phyloP scores from a whole-genome alignment of 1,284 basidiomycete genomes.

The Ceratorhiza oryzae-sativae region DNA sequence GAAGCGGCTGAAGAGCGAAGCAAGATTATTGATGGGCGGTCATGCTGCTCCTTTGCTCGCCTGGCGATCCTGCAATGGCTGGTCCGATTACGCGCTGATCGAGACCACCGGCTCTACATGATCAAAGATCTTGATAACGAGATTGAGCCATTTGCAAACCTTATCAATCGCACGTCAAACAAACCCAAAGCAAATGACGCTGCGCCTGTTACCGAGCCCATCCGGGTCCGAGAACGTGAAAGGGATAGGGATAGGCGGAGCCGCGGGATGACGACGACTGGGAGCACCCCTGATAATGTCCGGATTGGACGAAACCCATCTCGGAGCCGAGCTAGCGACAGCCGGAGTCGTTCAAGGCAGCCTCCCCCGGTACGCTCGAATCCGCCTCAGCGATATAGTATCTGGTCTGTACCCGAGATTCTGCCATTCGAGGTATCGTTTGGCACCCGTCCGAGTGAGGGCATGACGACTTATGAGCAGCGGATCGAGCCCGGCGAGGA shows the following conservation, averaged over 20 bases:
- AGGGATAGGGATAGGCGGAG: slow-evolving; percentile 44
- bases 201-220: slow-evolving; percentile 1
- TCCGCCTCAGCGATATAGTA: slow-evolving; percentile 52
- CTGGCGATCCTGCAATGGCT: slow-evolving; percentile 86
- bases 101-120: slow-evolving; percentile 88
- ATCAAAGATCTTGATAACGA: slow-evolving; percentile 54
- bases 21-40: slow-evolving; percentile 46
- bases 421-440: slow-evolving; percentile 72
- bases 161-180: slow-evolving; percentile 45
- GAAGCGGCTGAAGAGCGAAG: slow-evolving; percentile 41
- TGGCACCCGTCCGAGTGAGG: slow-evolving; percentile 74
- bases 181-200: slow-evolving; percentile 4
- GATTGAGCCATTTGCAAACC: slow-evolving; percentile 50
- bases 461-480: slow-evolving; percentile 70
- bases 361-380: slow-evolving; percentile 49
- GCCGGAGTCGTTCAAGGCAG: slow-evolving; percentile 76
- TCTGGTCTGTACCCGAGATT: slow-evolving; percentile 85
- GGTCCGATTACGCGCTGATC: slow-evolving; percentile 88
- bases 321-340: slow-evolving; percentile 64
- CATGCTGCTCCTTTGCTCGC: slow-evolving; percentile 66
- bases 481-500: slow-evolving; percentile 48
- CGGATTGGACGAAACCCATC: slow-evolving; percentile 59
- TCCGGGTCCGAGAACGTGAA: slow-evolving; percentile 43
- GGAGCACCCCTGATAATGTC: slow-evolving; percentile 49
- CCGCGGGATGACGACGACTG: slow-evolving; percentile 50